These are phyloP conservation scores for Aspergillus udagawae DNA, from an alignment of 2,329 filamentous ascomycete genomes.

Conservation along the genomic window DNA sequence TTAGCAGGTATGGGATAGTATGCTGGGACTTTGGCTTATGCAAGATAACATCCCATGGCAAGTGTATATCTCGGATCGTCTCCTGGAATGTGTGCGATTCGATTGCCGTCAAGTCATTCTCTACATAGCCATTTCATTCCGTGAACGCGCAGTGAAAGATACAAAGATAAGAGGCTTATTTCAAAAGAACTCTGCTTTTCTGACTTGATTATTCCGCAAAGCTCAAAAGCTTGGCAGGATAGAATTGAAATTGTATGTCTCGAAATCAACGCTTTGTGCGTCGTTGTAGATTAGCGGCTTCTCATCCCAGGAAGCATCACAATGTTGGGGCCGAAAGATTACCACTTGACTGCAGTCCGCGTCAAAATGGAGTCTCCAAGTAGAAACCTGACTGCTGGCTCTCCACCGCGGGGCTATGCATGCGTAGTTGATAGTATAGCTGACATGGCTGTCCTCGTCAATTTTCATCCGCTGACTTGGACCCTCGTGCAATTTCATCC, in stretches of 20 bases:
- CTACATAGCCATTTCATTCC: too few species aligned
- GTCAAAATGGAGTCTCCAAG: neutral
- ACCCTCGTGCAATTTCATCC: slow-evolving; percentile 14
- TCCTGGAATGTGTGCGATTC: neutral
- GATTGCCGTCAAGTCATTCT: neutral
- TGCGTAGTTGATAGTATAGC: neutral
- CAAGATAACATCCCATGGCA: neutral
- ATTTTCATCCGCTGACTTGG: neutral
- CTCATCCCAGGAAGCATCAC: neutral
- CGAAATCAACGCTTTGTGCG: slow-evolving; percentile 6
- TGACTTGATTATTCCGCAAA: neutral
- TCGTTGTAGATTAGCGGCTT: neutral
- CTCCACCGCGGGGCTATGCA: neutral
- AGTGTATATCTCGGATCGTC: neutral
- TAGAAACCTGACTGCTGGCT: neutral
- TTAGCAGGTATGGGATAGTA: neutral
- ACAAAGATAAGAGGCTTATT: neutral
- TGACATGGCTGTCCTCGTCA: neutral
- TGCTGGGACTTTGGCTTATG: slow-evolving; percentile 9
- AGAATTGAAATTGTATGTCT: neutral
- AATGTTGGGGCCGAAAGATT: neutral
- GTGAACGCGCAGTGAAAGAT: neutral
- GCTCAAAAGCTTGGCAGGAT: neutral
- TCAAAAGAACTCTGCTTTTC: neutral
- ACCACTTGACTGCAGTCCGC: neutral